These are phyloP conservation scores for Xylaria palmicola DNA, from an alignment of 495 filamentous ascomycete genomes.

Conservation along the genomic window DNA sequence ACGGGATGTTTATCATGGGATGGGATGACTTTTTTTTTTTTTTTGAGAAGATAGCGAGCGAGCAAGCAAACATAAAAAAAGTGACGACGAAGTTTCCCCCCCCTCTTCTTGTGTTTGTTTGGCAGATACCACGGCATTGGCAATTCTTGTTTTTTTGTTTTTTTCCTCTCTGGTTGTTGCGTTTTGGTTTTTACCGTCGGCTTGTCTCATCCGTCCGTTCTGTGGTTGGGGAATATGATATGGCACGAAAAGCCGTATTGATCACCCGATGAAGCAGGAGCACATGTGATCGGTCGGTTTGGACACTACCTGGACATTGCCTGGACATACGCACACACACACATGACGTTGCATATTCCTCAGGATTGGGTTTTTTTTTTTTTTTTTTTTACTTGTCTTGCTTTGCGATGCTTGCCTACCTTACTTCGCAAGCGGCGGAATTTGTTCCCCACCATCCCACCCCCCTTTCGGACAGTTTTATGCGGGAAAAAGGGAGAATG, in stretches of 20 bases:
- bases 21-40: constrained; percentile 6
- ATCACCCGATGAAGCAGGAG: background rate
- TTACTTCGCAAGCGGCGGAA: no score
- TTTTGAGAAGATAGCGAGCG: no score
- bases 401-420: no score
- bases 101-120: background rate
- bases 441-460: no score
- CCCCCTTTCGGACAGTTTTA: no score
- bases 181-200: background rate
- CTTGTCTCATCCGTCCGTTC: background rate
- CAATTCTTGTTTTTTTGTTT: background rate
- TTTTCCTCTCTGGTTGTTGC: no score
- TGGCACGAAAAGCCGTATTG: no score
- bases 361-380: no score
- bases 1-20: no score
- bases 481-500: no score
- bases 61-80: background rate
- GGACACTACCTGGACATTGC: background rate
- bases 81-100: constrained; percentile 1
- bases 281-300: background rate
- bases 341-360: background rate
- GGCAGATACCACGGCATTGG: constrained; percentile 15
- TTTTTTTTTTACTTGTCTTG: no score
- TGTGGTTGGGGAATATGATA: background rate
- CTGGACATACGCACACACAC: background rate